Percentiles rank a stretch among this genome's conserved stretches.
Evolutionary conservation across 1,139 yeast genomes (phyloP).

Genomic region (Candida frijolesensis): DNA sequence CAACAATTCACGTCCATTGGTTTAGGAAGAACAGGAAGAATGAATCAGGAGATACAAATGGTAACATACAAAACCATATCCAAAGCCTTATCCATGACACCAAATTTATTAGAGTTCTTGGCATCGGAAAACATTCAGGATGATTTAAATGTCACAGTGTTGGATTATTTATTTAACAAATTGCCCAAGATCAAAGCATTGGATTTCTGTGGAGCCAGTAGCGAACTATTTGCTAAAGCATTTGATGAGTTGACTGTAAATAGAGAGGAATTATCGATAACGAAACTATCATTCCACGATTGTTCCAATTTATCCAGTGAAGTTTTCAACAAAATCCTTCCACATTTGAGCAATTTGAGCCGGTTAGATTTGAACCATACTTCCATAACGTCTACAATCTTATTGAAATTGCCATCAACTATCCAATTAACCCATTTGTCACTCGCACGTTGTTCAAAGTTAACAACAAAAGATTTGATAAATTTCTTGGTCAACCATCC

Average conservation of each 20-base stretch:
- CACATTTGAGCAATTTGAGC: constrained; percentile 58
- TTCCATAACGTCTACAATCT: constrained; percentile 60
- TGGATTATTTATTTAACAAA: constrained; percentile 61
- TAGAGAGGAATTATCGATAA: constrained; percentile 28
- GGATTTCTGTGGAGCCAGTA: constrained; percentile 90
- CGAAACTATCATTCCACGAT: constrained; percentile 79
- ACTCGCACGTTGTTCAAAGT: constrained; percentile 73
- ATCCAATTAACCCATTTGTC: constrained; percentile 76
- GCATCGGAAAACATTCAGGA: constrained; percentile 87
- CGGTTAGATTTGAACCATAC: constrained; percentile 85
- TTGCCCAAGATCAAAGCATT: constrained; percentile 65
- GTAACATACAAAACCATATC: constrained; percentile 75
- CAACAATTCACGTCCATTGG: constrained; percentile 91
- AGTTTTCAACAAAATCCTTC: constrained; percentile 58
- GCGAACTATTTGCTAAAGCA: constrained; percentile 63
- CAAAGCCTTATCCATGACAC: constrained; percentile 60
- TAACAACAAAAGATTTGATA: constrained; percentile 74
- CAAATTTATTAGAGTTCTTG: constrained; percentile 74
- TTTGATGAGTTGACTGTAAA: constrained; percentile 44
- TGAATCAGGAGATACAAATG: constrained; percentile 92
- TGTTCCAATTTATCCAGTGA: constrained; percentile 74
- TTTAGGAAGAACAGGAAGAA: constrained; percentile 82
- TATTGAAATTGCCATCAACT: constrained; percentile 51
- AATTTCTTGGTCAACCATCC: constrained; percentile 76
- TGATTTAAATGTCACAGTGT: constrained; percentile 67